Evolutionary conservation across 441 rosid genomes (phyloP).

Genomic region (Populus hybrid): DNA sequence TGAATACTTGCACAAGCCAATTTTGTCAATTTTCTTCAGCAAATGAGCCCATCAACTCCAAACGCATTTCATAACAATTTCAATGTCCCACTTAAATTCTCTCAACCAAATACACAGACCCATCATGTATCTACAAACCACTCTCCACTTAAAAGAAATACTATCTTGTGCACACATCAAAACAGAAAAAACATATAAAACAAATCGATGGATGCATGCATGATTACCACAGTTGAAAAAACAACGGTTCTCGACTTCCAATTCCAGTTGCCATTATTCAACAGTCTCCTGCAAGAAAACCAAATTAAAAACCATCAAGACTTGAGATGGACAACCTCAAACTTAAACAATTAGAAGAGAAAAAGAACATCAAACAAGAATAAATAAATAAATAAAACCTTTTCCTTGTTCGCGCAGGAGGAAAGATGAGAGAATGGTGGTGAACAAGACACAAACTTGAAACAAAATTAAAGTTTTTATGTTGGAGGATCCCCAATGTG

Average conservation of each 20-base stretch:
- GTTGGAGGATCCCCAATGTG: not conserved
- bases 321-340: not conserved
- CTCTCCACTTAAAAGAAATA: not conserved
- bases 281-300: conserved; percentile 26
- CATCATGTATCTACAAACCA: not conserved
- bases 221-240: conserved; percentile 28
- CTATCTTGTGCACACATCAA: not conserved
- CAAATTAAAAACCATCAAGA: not conserved
- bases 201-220: not conserved
- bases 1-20: not conserved
- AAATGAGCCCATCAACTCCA: not conserved
- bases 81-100: not conserved
- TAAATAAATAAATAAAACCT: not conserved
- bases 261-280: conserved; percentile 17
- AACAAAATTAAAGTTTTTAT: not conserved
- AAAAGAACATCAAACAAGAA: not conserved
- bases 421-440: conserved; percentile 10
- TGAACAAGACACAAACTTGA: conserved; percentile 4
- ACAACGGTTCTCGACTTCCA: conserved; percentile 24
- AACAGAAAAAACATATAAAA: not conserved
- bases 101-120: not conserved
- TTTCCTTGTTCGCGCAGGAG: not conserved
- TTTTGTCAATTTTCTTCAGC: not conserved
- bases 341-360: not conserved
- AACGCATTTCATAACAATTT: not conserved